Percentiles rank a stretch among this genome's conserved stretches.
These are phyloP conservation scores for Candida odintsovae DNA, from an alignment of 805 yeast genomes.

Conservation along the genomic window DNA sequence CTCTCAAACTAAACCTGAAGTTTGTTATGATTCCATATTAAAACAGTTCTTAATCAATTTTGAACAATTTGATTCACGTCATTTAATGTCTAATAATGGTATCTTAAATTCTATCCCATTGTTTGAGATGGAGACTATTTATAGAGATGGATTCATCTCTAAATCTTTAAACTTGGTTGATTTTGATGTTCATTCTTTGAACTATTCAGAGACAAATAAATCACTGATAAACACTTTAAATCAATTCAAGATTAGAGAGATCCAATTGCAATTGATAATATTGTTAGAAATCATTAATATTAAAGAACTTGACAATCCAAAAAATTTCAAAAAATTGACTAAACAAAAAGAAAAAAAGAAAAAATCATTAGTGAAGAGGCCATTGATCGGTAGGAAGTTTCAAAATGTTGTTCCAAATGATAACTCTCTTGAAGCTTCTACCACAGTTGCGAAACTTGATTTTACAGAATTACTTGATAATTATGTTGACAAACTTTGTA, in stretches of 20 bases:
- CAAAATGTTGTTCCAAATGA: constrained; percentile 33
- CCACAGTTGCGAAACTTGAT: constrained; percentile 3
- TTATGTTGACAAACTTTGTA: constrained; percentile 45
- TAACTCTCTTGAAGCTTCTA: constrained; percentile 27
- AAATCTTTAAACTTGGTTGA: constrained; percentile 22
- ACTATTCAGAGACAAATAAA: constrained; percentile 24
- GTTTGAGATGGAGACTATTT: constrained; percentile 24
- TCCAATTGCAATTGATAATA: constrained; percentile 47
- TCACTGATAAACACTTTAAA: constrained; percentile 26
- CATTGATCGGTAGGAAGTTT: constrained; percentile 27
- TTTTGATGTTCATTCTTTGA: constrained; percentile 18
- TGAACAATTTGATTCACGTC: constrained; percentile 38
- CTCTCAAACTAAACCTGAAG: constrained; percentile 13
- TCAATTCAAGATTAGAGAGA: constrained; percentile 47
- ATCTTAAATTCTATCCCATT: constrained; percentile 20
- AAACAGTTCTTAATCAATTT: constrained; percentile 28
- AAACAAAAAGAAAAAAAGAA: constrained; percentile 5
- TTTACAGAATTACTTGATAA: constrained; percentile 33
- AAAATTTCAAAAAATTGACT: constrained; percentile 23
- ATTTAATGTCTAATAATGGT: constrained; percentile 25
- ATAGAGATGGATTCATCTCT: constrained; percentile 23
- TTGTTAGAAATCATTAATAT: constrained; percentile 39
- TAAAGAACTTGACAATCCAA: constrained; percentile 31
- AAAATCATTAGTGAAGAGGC: constrained; percentile 17
- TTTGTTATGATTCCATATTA: constrained; percentile 22